phyloP scores from a whole-genome alignment of 164 flowering plant species.

The Dillenia turbinata region DNA sequence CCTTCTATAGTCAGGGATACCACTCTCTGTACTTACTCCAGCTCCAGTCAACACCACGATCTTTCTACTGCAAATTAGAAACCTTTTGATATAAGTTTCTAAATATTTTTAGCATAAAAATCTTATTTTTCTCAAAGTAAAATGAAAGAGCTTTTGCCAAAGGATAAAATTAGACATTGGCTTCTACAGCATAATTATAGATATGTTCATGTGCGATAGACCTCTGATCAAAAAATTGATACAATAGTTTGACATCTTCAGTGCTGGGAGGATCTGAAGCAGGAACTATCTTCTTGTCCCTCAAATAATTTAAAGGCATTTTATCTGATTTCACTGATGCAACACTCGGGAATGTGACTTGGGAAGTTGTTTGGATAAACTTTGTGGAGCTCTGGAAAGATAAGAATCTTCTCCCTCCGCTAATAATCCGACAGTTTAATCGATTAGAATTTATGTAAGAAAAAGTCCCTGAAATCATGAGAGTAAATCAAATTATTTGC shows the following conservation, averaged over 20 bases:
- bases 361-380: slow-evolving; percentile 44
- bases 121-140: not conserved
- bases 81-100: not conserved
- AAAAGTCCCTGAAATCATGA: not conserved
- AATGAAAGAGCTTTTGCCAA: not conserved
- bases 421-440: slow-evolving; percentile 14
- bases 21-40: slow-evolving; percentile 92
- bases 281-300: slow-evolving; percentile 66
- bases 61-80: slow-evolving; percentile 49
- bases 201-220: slow-evolving; percentile 7
- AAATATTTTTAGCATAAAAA: not conserved
- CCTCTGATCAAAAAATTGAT: slow-evolving; percentile 69
- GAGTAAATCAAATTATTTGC: not conserved
- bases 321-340: slow-evolving; percentile 28
- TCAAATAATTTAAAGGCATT: slow-evolving; percentile 26
- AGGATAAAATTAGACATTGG: too few species aligned
- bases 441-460: slow-evolving; percentile 19
- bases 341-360: slow-evolving; percentile 39
- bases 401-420: slow-evolving; percentile 10
- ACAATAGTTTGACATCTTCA: slow-evolving; percentile 51
- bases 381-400: slow-evolving; percentile 25
- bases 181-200: not conserved
- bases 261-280: slow-evolving; percentile 70
- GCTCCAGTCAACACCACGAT: slow-evolving; percentile 92
- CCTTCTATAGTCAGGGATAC: slow-evolving; percentile 99